These are phyloP conservation scores for Eimeria maxima DNA, from an alignment of 169 alveolate genomes.

Conservation along the genomic window DNA sequence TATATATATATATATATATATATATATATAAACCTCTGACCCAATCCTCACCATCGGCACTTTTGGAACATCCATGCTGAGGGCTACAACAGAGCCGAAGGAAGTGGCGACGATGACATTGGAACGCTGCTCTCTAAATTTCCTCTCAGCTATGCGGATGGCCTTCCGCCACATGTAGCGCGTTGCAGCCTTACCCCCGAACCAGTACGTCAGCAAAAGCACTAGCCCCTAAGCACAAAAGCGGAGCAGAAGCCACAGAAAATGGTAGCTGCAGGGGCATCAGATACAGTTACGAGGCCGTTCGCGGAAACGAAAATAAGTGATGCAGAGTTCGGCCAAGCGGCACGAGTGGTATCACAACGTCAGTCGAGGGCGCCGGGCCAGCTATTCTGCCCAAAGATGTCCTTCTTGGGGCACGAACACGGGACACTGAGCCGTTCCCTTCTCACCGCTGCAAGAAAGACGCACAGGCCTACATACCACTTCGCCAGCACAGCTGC, in stretches of 20 bases:
- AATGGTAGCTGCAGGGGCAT: neutral
- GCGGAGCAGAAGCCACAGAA: neutral
- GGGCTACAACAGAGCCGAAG: slow-evolving; percentile 84
- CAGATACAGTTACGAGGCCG: neutral
- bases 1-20: too few species aligned
- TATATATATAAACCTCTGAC: neutral
- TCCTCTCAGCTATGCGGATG: slow-evolving; percentile 81
- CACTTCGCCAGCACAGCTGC: slow-evolving; percentile 75
- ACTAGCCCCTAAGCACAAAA: slow-evolving; percentile 2
- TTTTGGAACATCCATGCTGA: slow-evolving; percentile 84
- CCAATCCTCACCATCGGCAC: slow-evolving; percentile 77
- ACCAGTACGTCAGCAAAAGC: slow-evolving; percentile 75
- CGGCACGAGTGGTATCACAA: neutral
- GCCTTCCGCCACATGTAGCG: slow-evolving; percentile 81
- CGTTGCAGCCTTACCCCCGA: slow-evolving; percentile 84
- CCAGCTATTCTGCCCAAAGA: too few species aligned
- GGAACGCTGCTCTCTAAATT: slow-evolving; percentile 76
- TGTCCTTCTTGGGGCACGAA: neutral
- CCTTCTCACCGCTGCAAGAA: slow-evolving; percentile 60
- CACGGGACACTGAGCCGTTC: neutral
- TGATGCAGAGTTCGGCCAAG: neutral
- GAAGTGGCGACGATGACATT: slow-evolving; percentile 84
- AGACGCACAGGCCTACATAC: slow-evolving; percentile 65
- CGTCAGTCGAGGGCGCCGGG: too few species aligned
- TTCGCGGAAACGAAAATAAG: neutral